phyloP scores from a whole-genome alignment of 805 yeast genomes.

The Clavispora fructus region DNA sequence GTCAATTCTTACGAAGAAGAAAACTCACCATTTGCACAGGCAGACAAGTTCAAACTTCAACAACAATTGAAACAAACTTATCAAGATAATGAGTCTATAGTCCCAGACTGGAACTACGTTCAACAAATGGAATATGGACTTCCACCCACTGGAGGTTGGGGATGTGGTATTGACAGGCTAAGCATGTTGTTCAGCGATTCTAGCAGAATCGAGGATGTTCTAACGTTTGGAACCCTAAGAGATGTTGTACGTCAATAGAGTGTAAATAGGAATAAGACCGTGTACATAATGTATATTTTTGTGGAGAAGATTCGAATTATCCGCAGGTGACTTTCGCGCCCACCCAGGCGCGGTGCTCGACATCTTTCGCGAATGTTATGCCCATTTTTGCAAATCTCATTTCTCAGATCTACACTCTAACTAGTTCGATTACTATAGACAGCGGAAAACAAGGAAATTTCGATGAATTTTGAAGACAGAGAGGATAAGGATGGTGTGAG shows the following conservation, averaged over 20 bases:
- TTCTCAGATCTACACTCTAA: neutral
- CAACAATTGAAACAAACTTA: constrained; percentile 40
- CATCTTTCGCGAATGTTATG: neutral
- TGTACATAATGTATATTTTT: constrained; percentile 1
- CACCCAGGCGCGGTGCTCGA: neutral
- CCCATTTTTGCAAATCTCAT: neutral
- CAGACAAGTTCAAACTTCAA: constrained; percentile 57
- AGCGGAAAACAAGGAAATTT: neutral
- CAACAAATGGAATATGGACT: constrained; percentile 84
- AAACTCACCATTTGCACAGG: constrained; percentile 75
- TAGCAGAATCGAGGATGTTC: constrained; percentile 66
- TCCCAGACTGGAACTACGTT: constrained; percentile 70
- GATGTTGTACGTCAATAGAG: constrained; percentile 60
- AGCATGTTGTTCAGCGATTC: constrained; percentile 70
- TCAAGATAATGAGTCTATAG: constrained; percentile 56
- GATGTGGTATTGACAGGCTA: constrained; percentile 86
- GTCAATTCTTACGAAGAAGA: constrained; percentile 97
- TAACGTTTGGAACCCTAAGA: constrained; percentile 67
- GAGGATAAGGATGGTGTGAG: constrained; percentile 75
- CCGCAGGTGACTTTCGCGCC: neutral
- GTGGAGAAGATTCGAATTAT: neutral
- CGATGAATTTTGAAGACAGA: constrained; percentile 45
- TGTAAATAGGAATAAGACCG: neutral
- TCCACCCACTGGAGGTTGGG: constrained; percentile 99
- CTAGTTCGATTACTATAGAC: neutral